Base-by-base conservation (phyloP, 2,329 filamentous ascomycete genomes). In the Fusarium subtropicale region DNA sequence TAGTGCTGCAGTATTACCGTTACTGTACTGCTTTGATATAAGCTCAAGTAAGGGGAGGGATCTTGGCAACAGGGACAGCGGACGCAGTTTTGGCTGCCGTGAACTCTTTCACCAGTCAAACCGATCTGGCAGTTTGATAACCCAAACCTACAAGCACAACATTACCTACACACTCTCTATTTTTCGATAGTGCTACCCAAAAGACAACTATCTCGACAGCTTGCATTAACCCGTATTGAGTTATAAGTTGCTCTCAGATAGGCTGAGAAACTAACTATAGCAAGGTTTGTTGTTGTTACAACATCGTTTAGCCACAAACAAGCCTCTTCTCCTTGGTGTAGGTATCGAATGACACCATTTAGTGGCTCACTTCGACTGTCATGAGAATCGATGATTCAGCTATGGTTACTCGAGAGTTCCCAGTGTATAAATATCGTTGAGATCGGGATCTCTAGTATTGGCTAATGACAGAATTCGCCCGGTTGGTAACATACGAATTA, bases 331-430 rank as follows among this genome's bases (percentile, higher is more conserved):
- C 34, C 33, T 44, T 60, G 45, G 36, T 20, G 11, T 47, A 58
- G 62, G 68, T 56, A 57, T 41, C 63, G 36, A 44, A 48, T 54
- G 64, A 61, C 46, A n/a, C 64, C 38, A 61, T 22, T 61, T 31
- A 26, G 56, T 47, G 52, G 41, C 53, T 56, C 42, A 42, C 36
- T 41, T 56, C 13, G 42, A 45, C 28, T 33, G 20, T n/a, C 48
- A 13, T 54, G 47, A 26, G 22, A 20, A 20, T 20, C 20, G 22
- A 54, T 45, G 52, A 42, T 30, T 57, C 56, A 45, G 63, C 28
- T 34, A 42, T 57, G 47, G 39, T 52, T 41, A 39, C 44, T 73
- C 46, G 62, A 73, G 61, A 65, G 59, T 72, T 72, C 69, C 72
- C 66, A 53, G 30, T 60, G 41, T 39, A 56, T 47, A 39, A 36